Conservation (phyloP, 2,329 filamentous ascomycete genomes). For the Diaporthe australafricana region DNA sequence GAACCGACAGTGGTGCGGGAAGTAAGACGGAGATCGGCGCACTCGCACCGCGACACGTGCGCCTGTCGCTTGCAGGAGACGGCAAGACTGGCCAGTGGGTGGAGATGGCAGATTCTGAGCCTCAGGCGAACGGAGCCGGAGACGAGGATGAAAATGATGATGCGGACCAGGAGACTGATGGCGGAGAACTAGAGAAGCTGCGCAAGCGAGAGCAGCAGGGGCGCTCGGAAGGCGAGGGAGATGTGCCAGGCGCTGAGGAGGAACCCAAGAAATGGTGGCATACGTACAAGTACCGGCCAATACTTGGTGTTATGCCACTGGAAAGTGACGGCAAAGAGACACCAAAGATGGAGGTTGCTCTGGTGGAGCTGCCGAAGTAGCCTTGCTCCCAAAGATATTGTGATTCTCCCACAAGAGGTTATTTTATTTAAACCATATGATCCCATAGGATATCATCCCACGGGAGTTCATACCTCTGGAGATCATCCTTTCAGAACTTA, state of each 20-base stretch:
- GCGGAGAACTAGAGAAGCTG: constrained; percentile 45
- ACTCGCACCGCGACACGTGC: constrained; percentile 57
- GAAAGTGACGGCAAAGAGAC: constrained; percentile 46
- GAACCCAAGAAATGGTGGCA: constrained; percentile 70
- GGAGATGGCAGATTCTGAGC: constrained; percentile 47
- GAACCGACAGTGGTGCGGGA: constrained; percentile 63
- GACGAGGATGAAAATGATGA: constrained; percentile 56
- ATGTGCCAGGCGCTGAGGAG: constrained; percentile 40
- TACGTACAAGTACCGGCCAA: constrained; percentile 94
- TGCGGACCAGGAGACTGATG: constrained; percentile 50
- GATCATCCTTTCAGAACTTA: too few species aligned
- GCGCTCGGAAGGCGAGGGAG: constrained; percentile 49
- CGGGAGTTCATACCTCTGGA: not conserved
- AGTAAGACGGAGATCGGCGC: constrained; percentile 61
- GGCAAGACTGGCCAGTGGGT: constrained; percentile 53
- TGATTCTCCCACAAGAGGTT: not conserved
- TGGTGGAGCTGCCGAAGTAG: constrained; percentile 89
- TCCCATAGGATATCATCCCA: not conserved
- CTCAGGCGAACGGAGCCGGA: constrained; percentile 43
- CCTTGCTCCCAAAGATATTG: too few species aligned
- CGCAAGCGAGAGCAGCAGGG: constrained; percentile 52
- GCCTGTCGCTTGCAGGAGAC: constrained; percentile 49
- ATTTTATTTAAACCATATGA: not conserved
- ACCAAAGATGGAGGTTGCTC: constrained; percentile 77
- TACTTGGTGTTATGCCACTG: constrained; percentile 76